Percentiles rank a stretch among this genome's conserved stretches.
Evolutionary conservation across 768 basidiomycete genomes (phyloP).

Genomic region (Strobilomyces confusus): DNA sequence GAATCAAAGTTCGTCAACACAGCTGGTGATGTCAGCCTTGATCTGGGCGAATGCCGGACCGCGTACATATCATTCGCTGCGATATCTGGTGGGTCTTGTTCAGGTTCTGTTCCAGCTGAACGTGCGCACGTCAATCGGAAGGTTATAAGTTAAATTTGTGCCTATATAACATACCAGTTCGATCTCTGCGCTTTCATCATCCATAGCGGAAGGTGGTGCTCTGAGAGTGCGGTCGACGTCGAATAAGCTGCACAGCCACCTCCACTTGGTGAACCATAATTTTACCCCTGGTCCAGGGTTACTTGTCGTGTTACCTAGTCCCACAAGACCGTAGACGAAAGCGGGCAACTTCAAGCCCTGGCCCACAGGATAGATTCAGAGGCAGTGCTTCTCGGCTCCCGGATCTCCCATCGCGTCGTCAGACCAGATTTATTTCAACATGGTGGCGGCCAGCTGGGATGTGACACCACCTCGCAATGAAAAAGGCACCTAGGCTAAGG

Average conservation of each 20-base stretch:
- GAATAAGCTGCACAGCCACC: slow-evolving; percentile 3
- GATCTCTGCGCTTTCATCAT: slow-evolving; percentile 27
- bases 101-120: slow-evolving; percentile 80
- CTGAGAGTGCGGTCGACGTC: no score
- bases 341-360: no score
- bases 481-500: not conserved
- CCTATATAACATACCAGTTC: slow-evolving; percentile 13
- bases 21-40: slow-evolving; percentile 45
- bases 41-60: not conserved
- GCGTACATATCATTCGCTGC: slow-evolving; percentile 79
- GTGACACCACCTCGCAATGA: not conserved
- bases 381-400: no score
- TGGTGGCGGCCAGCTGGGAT: no score
- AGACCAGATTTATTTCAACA: no score
- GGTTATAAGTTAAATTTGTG: no score
- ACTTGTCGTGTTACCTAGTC: no score
- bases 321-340: no score
- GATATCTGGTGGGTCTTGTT: slow-evolving; percentile 84
- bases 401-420: no score
- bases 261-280: no score
- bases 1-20: slow-evolving; percentile 83
- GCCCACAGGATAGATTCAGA: no score
- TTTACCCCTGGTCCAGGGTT: no score
- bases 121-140: not conserved
- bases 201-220: slow-evolving; percentile 10